Evolutionary conservation across 306 rosid species (phyloP).

Genomic region (Cucurbita moschata): DNA sequence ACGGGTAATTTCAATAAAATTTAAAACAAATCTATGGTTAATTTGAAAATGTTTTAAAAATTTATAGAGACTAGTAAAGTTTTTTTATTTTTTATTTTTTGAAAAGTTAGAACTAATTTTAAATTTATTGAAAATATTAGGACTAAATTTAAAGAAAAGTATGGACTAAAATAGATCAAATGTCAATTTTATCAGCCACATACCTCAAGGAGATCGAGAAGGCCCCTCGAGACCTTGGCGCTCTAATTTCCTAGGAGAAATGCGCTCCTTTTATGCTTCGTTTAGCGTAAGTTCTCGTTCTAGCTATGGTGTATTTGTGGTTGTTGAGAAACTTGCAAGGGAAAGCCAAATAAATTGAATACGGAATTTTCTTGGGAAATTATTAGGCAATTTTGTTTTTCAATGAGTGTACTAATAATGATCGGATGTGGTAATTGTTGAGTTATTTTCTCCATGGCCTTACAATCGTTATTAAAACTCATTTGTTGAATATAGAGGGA

Average conservation of each 20-base stretch:
- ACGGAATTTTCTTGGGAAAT: not conserved
- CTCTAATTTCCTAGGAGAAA: slow-evolving; percentile 38
- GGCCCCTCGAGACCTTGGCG: slow-evolving; percentile 65
- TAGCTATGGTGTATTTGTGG: not conserved
- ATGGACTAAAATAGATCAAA: too few relatives aligned
- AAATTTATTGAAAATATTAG: too few relatives aligned
- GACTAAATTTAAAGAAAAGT: too few relatives aligned
- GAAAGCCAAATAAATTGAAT: not conserved
- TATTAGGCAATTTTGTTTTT: not conserved
- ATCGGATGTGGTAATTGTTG: not conserved
- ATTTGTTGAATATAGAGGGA: not conserved
- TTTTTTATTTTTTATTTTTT: too few relatives aligned
- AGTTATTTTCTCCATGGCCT: not conserved
- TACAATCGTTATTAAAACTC: not conserved
- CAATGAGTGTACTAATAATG: not conserved
- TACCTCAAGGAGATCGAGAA: slow-evolving; percentile 47
- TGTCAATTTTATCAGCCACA: not conserved
- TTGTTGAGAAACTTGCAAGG: not conserved
- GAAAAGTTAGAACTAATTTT: too few relatives aligned
- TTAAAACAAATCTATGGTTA: too few relatives aligned
- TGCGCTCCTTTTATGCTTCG: slow-evolving; percentile 92
- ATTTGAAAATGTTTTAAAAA: too few relatives aligned
- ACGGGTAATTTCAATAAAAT: too few relatives aligned
- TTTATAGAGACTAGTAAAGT: too few relatives aligned
- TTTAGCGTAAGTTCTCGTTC: slow-evolving; percentile 39